phyloP scores from a whole-genome alignment of 208 protist genomes.

The Blastocrithidia nonstop region DNA sequence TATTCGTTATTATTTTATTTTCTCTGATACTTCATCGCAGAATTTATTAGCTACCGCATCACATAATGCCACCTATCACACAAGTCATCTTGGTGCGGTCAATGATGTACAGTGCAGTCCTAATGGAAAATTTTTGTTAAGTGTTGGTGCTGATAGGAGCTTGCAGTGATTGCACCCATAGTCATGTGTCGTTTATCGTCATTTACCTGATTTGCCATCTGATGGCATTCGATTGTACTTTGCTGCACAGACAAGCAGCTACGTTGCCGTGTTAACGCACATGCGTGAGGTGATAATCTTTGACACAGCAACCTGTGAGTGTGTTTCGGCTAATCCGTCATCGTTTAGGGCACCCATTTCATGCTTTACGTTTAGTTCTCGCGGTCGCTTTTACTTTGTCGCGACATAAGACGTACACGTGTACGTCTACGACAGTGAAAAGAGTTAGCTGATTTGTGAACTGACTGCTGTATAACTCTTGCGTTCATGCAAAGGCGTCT shows the following conservation, averaged over 20 bases:
- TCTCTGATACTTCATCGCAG: too few relatives aligned
- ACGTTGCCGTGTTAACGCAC: slow-evolving; percentile 38
- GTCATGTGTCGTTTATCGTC: too few relatives aligned
- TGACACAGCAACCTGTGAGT: slow-evolving; percentile 37
- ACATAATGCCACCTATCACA: too few relatives aligned
- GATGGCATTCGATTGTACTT: too few relatives aligned
- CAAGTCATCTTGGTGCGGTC: too few relatives aligned
- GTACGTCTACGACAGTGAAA: slow-evolving; percentile 59
- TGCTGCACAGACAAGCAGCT: slow-evolving; percentile 47
- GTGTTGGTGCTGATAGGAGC: too few relatives aligned
- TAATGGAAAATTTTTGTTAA: too few relatives aligned
- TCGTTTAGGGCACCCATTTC: slow-evolving; percentile 35
- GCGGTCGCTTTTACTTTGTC: slow-evolving; percentile 58
- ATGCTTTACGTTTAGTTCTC: slow-evolving; percentile 33
- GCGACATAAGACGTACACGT: slow-evolving; percentile 39
- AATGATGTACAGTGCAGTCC: too few relatives aligned
- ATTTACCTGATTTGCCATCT: too few relatives aligned
- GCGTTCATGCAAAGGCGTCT: neutral
- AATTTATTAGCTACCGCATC: too few relatives aligned
- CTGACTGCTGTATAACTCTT: slow-evolving; percentile 19
- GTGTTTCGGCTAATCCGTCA: slow-evolving; percentile 40
- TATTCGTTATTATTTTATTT: too few relatives aligned
- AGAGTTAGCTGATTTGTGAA: slow-evolving; percentile 18
- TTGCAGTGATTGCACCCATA: too few relatives aligned
- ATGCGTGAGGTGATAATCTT: slow-evolving; percentile 57